Conservation (phyloP, 2,329 filamentous ascomycete species). For the Aspergillus fijiensis region DNA sequence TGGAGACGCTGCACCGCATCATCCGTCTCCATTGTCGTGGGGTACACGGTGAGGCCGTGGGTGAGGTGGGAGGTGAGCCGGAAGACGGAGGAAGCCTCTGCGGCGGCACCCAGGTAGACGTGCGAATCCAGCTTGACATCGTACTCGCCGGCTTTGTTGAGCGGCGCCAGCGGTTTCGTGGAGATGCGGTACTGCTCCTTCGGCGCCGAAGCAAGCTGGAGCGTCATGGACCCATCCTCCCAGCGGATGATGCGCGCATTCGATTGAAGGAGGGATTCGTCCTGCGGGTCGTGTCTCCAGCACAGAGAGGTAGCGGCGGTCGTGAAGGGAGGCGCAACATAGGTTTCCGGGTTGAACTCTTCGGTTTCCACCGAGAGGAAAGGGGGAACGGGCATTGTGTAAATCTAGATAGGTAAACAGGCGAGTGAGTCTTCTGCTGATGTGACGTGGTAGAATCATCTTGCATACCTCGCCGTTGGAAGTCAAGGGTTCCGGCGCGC, state of each 20-base stretch:
- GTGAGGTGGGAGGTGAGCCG: conserved; percentile 64
- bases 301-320: conserved; percentile 65
- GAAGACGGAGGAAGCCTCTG: conserved; percentile 58
- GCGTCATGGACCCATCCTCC: conserved; percentile 66
- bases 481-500: conserved; percentile 57
- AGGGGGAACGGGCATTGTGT: conserved; percentile 63
- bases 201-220: conserved; percentile 64
- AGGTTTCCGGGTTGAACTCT: conserved; percentile 60
- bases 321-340: conserved; percentile 61
- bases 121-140: conserved; percentile 59
- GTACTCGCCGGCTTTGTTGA: conserved; percentile 53
- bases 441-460: neutral
- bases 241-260: conserved; percentile 66
- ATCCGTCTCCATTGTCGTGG: conserved; percentile 57
- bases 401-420: conserved; percentile 45
- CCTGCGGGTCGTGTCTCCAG: conserved; percentile 64
- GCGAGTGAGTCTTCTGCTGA: neutral
- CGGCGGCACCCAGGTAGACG: conserved; percentile 62
- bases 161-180: conserved; percentile 58
- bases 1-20: conserved; percentile 63
- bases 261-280: conserved; percentile 59
- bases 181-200: conserved; percentile 61
- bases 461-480: conserved; percentile 40
- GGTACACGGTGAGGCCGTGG: conserved; percentile 57
- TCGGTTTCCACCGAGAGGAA: conserved; percentile 63